Conservation (phyloP, 2,329 filamentous ascomycete genomes). For the Aureobasidium sp. region DNA sequence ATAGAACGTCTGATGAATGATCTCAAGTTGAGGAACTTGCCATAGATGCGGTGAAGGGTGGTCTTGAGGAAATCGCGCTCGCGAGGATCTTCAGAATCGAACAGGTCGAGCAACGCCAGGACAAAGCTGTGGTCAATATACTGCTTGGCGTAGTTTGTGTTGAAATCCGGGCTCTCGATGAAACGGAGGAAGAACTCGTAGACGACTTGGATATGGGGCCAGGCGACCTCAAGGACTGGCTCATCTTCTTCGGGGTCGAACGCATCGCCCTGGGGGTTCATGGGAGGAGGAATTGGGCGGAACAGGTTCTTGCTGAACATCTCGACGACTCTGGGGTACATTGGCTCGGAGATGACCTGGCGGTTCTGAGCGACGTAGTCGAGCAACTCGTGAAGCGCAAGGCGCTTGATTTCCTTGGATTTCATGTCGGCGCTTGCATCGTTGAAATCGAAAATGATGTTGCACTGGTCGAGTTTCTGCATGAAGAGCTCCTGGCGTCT, state of each 20-base stretch:
- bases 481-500: constrained; percentile 95
- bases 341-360: constrained; percentile 95
- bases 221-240: constrained; percentile 93
- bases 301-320: constrained; percentile 99
- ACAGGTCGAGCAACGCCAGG: constrained; percentile 87
- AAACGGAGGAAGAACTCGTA: constrained; percentile 99
- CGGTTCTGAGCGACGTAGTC: constrained; percentile 98
- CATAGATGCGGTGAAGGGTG: constrained; percentile 94
- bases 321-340: constrained; percentile 97
- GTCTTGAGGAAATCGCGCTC: constrained; percentile 98
- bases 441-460: constrained; percentile 99
- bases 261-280: constrained; percentile 95
- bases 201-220: constrained; percentile 98
- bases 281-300: constrained; percentile 89
- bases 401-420: constrained; percentile 97
- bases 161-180: constrained; percentile 99
- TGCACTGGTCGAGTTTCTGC: constrained; percentile 99
- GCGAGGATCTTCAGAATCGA: constrained; percentile 94
- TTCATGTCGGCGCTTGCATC: constrained; percentile 98
- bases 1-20: constrained; percentile 97
- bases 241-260: constrained; percentile 99
- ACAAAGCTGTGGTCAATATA: constrained; percentile 99
- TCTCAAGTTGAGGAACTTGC: constrained; percentile 94
- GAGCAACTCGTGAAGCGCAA: constrained; percentile 89
- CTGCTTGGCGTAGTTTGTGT: constrained; percentile 97